Percentiles rank a stretch among this genome's conserved stretches.
phyloP scores from a whole-genome alignment of 2,329 filamentous ascomycete genomes.

The Leptographium wingfieldii region DNA sequence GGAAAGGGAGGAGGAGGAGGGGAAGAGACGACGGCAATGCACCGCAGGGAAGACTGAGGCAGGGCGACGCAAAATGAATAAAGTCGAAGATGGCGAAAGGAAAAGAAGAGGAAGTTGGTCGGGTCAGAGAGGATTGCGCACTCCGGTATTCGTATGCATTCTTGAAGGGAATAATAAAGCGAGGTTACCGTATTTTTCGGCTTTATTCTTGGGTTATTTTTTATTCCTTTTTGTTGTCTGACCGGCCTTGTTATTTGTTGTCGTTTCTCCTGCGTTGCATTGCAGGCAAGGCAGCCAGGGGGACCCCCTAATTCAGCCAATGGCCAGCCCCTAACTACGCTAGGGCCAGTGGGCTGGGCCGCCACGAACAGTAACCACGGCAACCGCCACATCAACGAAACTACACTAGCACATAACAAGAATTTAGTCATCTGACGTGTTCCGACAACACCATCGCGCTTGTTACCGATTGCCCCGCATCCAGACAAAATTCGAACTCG shows the following conservation, averaged over 20 bases:
- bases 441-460: neutral
- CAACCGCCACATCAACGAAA: constrained; percentile 7
- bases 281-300: neutral
- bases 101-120: neutral
- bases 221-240: neutral
- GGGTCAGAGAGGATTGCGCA: neutral
- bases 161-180: neutral
- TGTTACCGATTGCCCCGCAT: neutral
- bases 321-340: constrained; percentile 8
- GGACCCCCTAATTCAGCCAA: constrained; percentile 6
- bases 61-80: neutral
- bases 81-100: neutral
- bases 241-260: neutral
- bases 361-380: constrained; percentile 6
- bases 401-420: neutral
- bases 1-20: constrained; percentile 1
- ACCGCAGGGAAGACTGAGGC: neutral
- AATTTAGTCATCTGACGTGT: neutral
- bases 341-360: neutral
- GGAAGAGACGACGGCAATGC: neutral
- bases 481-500: neutral
- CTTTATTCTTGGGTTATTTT: neutral
- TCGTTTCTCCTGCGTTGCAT: neutral
- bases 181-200: neutral
- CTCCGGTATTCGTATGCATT: neutral